phyloP scores from a whole-genome alignment of 2,329 filamentous ascomycete species.

The Fusarium bactridioides region DNA sequence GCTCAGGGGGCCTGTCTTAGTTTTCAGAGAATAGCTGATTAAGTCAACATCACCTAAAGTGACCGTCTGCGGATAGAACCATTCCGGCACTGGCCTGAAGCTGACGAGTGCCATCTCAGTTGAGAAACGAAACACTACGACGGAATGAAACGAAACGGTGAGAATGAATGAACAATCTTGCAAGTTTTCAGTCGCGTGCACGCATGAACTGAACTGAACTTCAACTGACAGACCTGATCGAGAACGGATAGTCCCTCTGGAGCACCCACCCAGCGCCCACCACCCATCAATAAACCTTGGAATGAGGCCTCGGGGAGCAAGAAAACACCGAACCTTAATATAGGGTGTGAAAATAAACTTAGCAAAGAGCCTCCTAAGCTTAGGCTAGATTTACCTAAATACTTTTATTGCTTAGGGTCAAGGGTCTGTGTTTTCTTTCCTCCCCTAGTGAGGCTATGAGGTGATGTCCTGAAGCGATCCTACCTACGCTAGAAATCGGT shows the following conservation, averaged over 20 bases:
- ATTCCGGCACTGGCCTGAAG: conserved; percentile 24
- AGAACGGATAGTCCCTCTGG: not conserved
- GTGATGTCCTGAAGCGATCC: conserved; percentile 5
- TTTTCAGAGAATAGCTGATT: not conserved
- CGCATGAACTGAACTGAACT: conserved; percentile 12
- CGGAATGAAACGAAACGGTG: conserved; percentile 29
- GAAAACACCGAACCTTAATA: too few relatives aligned
- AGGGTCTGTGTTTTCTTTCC: too few relatives aligned
- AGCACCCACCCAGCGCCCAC: not conserved
- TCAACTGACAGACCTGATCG: conserved; percentile 1
- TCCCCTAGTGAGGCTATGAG: conserved; percentile 21
- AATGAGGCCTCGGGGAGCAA: too few relatives aligned
- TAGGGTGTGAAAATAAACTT: too few relatives aligned
- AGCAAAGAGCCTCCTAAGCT: too few relatives aligned
- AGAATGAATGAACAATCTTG: conserved; percentile 5
- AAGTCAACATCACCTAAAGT: conserved; percentile 16
- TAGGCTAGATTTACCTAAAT: too few relatives aligned
- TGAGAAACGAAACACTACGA: conserved; percentile 21
- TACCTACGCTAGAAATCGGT: conserved; percentile 10
- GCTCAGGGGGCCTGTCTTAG: not conserved
- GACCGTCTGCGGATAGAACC: not conserved
- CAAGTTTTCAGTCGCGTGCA: not conserved
- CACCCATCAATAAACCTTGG: not conserved
- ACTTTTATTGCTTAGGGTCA: too few relatives aligned
- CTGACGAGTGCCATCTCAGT: conserved; percentile 15